Base-by-base conservation (phyloP, 1,284 basidiomycete genomes). In the Papiliotrema terrestris region DNA sequence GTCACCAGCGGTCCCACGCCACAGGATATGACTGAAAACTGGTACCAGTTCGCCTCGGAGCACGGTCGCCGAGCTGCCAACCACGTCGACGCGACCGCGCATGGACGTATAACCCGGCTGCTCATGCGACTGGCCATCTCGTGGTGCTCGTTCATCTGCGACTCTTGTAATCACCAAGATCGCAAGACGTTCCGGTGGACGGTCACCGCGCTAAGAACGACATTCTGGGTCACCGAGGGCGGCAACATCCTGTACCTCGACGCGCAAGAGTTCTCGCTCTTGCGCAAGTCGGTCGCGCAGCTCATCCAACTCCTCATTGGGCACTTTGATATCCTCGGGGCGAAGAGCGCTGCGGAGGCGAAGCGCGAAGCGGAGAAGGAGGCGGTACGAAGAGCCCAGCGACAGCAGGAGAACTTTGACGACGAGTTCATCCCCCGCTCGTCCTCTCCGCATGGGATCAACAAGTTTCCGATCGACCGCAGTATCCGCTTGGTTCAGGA, bases 161-260 rank as follows among this genome's bases (percentile, higher is more conserved):
- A 98, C 71, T 91, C 95, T 67, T 99, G 96, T 77, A 90, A 97
- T 66, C 91, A 93, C 1, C 89, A 91, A 44, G 95, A 98, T 73
- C 85, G 92, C 58, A 91, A 89, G 75, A 98, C 94, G 0, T 99
- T 99, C 83, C 88, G 91, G 71, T 98, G 95, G 93, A 95, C 96
- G 1, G 93, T 99, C 52, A 90, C 89, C 51, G 94, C 96, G 3
- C 83, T 99, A 19, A 92, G 97, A 70, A 98, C 96, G 70, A 89
- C 93, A 2, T 85, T 93, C 66, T 84, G 88, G 66, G 87, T 94
- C 61, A 98, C 95, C 4, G 84, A 87, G 60, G 86, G 89, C 51
- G 91, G 90, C 67, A 87, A 87, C 73, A 98, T 99, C 64, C 83
- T 98, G 17, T 86, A 93, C 36, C 83, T 98, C 49, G 88, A 88